Conservation (phyloP, 1,139 yeast species). For the Protomyces macrosporus region DNA sequence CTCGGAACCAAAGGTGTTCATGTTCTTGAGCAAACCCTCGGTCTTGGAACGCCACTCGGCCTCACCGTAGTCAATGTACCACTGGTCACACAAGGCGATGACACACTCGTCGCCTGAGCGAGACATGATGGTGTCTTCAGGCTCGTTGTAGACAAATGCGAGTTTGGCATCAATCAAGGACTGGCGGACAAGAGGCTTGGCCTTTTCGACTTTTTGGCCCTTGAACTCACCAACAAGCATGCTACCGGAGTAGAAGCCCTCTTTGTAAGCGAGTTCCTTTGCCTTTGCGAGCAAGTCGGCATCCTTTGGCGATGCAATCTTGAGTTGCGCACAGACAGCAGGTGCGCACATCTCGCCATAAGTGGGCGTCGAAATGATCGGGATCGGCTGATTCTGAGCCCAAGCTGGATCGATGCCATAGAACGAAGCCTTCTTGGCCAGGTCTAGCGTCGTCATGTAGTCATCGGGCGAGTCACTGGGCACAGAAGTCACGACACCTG, state of each 20-base stretch:
- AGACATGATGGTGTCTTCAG: slow-evolving; percentile 81
- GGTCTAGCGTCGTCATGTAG: slow-evolving; percentile 75
- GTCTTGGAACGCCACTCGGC: slow-evolving; percentile 83
- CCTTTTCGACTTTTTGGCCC: slow-evolving; percentile 86
- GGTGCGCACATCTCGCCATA: slow-evolving; percentile 91
- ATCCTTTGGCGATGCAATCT: slow-evolving; percentile 94
- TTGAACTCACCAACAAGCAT: slow-evolving; percentile 74
- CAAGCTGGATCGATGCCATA: slow-evolving; percentile 80
- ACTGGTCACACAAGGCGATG: slow-evolving; percentile 96
- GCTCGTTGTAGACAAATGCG: slow-evolving; percentile 90
- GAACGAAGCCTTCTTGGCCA: slow-evolving; percentile 84
- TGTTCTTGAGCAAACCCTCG: slow-evolving; percentile 64
- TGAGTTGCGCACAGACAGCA: slow-evolving; percentile 72
- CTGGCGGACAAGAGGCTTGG: slow-evolving; percentile 78
- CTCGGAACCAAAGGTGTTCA: slow-evolving; percentile 80
- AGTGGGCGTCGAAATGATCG: slow-evolving; percentile 72
- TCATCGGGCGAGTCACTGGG: slow-evolving; percentile 99
- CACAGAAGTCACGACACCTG: slow-evolving; percentile 98
- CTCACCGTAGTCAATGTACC: slow-evolving; percentile 98
- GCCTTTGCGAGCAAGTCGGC: slow-evolving; percentile 80
- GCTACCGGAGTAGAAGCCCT: slow-evolving; percentile 88
- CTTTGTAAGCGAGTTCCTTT: slow-evolving; percentile 91
- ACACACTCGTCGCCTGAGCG: slow-evolving; percentile 97
- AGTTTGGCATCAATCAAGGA: slow-evolving; percentile 71
- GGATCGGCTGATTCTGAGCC: slow-evolving; percentile 69